Evolutionary conservation across 768 basidiomycete species (phyloP), one percentile per base, ranked within the genome.

Genomic region (Collybiopsis luxurians): DNA sequence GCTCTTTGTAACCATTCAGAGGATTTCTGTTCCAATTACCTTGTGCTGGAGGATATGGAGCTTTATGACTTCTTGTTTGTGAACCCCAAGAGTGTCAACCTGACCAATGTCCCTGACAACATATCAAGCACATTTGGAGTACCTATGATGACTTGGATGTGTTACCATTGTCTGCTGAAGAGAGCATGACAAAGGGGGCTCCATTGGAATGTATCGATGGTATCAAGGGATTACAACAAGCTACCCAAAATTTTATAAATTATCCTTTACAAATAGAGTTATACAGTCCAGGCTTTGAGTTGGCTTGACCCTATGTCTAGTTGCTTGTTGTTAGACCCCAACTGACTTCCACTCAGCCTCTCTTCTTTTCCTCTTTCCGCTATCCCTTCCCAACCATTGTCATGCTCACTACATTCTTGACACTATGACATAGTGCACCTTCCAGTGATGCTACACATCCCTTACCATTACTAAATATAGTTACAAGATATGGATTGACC

Each of bases 51-150:
- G 97, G 97, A 1, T 98, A 91, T 70, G 97, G 98, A 67, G 97
- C 97, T 6, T 83, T 98, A 57, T 98, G 95, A 92, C 75, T 99
- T 4, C 82, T 99, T 15, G 83, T 95, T n/a, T 80, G 89, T 64
- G 86, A 89, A 46, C 80, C 84, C 34, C 63, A 73, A 59, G 70
- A 72, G 47, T 71, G 74, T 40, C 71, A 71, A 36, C 75, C 77
- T 9, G 74, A 78, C 58, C 73, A 80, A 62, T 67, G 70, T 53
- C 85, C 90, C 2, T 66, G 83, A 24, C 68, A 77, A 28, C 81
- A 82, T 23, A 76, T 94, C 45, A 87, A 92, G 68, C 73, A 75
- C 54, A 74, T 86, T 5, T 94, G 92, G 92, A 73, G 75, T 53
- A 71, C 65, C 31, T 90, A 87, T 71, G 76, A 73, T 26, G 79